Evolutionary conservation across 2,329 filamentous ascomycete genomes (phyloP), one percentile per base, ranked within the genome.

Genomic region (Lasiodiplodia hormozganensis): DNA sequence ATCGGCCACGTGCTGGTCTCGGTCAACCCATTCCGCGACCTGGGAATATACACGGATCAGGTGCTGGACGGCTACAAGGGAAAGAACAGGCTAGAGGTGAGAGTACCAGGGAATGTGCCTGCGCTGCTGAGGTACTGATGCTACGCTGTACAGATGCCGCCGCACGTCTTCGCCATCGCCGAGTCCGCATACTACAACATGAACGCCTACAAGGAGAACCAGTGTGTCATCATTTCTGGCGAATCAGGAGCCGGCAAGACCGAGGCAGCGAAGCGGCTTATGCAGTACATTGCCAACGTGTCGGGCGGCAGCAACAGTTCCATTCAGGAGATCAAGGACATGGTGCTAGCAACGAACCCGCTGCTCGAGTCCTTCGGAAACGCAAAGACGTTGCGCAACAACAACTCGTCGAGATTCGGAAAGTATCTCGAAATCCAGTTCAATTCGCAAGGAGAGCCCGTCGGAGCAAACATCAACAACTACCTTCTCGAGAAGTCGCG

Each of bases 1-100:
- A 99, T 99, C 80, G 96, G 96, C 84, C 95, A 98, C 91, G 96
- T 99, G 82, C 82, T 99, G 87, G 96, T 99, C 74, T 98, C 96
- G 49, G 96, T 99, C 80, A 99, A 99, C 82, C 96, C 96, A 43
- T 99, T 99, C 82, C 90, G 93, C 78, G 96, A 99, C 78, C 86
- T 97, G 84, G 96, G 96, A 68, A 98, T 99, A 83, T 99, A 99
- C 83, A 98, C 95, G 80, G 95, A 98, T 73, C 85, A 91, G 76
- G 94, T 98, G 69, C 88, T 99, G 76, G 90, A 97, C 60, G 95
- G 92, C 77, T 99, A 99, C 85, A 91, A 90, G 82, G 95, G 95
- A 74, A 97, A 98, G 86, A 99, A 99, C 83, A 90, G 96, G 72
- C 87, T 99, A 72, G 96, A 99, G 82, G 78, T 79, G 71, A 57